Conservation (phyloP, 2,329 filamentous ascomycete genomes). For the Colletotrichum australisinense region DNA sequence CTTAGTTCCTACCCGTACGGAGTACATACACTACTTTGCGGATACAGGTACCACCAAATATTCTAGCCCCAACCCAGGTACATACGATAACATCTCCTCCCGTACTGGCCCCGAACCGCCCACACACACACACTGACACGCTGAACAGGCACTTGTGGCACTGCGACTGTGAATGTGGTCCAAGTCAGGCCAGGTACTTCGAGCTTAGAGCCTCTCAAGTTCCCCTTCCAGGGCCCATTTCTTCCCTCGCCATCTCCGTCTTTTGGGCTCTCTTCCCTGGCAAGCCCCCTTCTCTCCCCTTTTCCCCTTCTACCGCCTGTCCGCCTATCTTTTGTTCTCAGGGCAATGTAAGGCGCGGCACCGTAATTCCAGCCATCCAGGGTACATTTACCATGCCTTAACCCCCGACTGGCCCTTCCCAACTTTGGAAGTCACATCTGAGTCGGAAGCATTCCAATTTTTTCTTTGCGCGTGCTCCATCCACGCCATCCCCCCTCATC, state of each 20-base stretch:
- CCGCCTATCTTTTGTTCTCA: slow-evolving; percentile 15
- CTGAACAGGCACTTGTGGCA: neutral
- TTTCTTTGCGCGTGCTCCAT: slow-evolving; percentile 21
- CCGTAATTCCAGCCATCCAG: slow-evolving; percentile 7
- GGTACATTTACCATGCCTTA: neutral
- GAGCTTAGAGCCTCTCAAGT: slow-evolving; percentile 3
- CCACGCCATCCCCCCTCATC: slow-evolving; percentile 3
- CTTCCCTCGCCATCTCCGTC: slow-evolving; percentile 17
- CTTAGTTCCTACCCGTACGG: no score
- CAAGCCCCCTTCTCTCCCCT: neutral
- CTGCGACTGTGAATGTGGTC: slow-evolving; percentile 1
- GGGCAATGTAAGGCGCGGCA: slow-evolving; percentile 9
- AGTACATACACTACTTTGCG: no score
- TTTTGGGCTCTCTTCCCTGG: neutral
- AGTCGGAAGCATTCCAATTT: slow-evolving; percentile 26
- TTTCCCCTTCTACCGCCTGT: neutral
- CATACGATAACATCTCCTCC: neutral
- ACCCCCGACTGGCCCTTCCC: slow-evolving; percentile 8
- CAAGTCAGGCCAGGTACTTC: slow-evolving; percentile 3
- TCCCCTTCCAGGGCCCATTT: slow-evolving; percentile 28
- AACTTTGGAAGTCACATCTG: slow-evolving; percentile 16
- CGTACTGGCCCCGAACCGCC: neutral
- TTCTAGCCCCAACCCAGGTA: no score
- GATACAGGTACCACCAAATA: no score
- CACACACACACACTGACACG: neutral